These are phyloP conservation scores for Chytriomyces confervae DNA, from an alignment of 192 early-diverging fungal genomes.

Conservation along the genomic window DNA sequence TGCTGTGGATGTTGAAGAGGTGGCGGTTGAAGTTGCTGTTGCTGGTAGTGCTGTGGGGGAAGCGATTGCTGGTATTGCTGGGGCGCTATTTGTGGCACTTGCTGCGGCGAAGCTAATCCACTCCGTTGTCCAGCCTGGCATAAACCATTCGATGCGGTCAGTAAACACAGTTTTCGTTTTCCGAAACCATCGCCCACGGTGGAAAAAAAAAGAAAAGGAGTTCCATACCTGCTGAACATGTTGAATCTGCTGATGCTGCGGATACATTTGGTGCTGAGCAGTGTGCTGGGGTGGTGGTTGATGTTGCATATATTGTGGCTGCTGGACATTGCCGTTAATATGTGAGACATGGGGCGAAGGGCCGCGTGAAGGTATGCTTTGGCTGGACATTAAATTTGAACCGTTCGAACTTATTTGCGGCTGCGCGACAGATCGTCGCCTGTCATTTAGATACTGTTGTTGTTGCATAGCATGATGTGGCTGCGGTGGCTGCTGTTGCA, in stretches of 20 bases:
- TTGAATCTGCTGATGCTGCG: background rate
- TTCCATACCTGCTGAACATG: background rate
- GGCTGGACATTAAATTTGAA: background rate
- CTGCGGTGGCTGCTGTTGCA: background rate
- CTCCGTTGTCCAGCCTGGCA: background rate
- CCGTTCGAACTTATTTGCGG: background rate
- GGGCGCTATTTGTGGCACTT: background rate
- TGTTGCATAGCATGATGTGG: background rate
- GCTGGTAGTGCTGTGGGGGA: background rate
- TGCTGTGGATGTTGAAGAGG: conserved; percentile 1
- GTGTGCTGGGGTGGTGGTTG: background rate
- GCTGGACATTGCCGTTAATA: background rate
- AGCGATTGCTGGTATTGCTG: background rate
- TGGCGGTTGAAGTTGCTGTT: background rate
- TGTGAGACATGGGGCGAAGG: background rate
- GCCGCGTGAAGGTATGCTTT: background rate
- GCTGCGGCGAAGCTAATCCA: background rate
- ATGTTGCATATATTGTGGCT: conserved; percentile 1
- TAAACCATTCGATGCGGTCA: too few relatives aligned
- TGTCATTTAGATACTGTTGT: conserved; percentile 3
- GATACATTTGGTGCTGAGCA: background rate
- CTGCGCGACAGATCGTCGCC: background rate
- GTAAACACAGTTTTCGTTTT: too few relatives aligned
- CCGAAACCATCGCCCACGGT: too few relatives aligned
- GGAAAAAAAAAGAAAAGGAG: background rate